Base-by-base conservation (phyloP, 768 basidiomycete genomes). In the Lactifluus piperatus region DNA sequence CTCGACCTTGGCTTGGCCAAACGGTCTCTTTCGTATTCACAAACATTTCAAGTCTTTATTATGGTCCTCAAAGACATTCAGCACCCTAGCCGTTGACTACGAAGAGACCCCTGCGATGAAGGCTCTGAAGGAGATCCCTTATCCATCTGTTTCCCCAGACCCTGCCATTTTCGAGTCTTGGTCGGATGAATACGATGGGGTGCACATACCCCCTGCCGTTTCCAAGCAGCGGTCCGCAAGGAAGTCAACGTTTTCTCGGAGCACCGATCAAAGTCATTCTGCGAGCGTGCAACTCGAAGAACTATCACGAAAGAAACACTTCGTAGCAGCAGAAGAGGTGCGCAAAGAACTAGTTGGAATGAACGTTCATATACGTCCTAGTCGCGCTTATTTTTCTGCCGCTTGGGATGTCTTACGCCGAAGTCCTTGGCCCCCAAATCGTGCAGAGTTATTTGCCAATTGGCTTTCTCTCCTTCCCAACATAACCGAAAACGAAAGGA, bases 401-500 rank as follows among this genome's bases (percentile, higher is more conserved):
- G 79, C 78, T 3, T 44, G 70, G 1, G 55, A 72, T 54, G 66
- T 69, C 16, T 67, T 79, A 45, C 54, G 18, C 62, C 62, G 13
- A 52, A 58, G 41, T 30, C 56, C 34, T 20, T 51, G 56, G 45
- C 56, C 57, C 22, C 64, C 66, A 37, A 57, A 68, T 26, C 69
- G 60, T 14, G 47, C 64, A 11, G 57, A 55, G 36, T 53, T 55
- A n/a, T 74, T 75, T 46, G 58, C 66, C 2, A 65, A 70, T 14
- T 83, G 81, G 81, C 65, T 79, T 52, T 68, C 72, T 5, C 71
- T 80, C 43, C 64, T 74, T 13, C 80, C 81, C 5, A 18, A 8
- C 49, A 2, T 20, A 8, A 18, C 29, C 22, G 3, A 45, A 24
- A 26, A 14, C 22, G 5, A 27, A 7, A 14, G 57, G 9, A 48